Evolutionary conservation across 2,329 filamentous ascomycete species (phyloP), one percentile per base, ranked within the genome.

Genomic region (Colletotrichum tamarilloi): DNA sequence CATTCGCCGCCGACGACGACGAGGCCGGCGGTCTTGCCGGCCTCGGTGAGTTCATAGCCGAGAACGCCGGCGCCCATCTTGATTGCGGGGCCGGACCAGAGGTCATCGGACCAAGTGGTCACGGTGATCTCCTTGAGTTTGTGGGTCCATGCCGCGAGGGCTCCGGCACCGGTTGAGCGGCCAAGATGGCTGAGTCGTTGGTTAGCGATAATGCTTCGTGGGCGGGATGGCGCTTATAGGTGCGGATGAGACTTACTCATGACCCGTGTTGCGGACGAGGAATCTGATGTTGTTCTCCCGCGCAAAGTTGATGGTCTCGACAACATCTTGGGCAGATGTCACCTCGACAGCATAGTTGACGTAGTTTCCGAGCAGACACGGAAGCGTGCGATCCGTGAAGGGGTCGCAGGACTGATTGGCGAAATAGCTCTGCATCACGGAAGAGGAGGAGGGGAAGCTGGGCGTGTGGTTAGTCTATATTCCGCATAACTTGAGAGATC

Each of bases 11-110:
- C 84, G 2, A 90, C 82, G 7, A 88, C 81, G 14, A 83, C 78
- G 2, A 74, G 72, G 26, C 68, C 68, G 14, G 62, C 22, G 11
- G 57, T 52, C 49, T 74, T 72, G 58, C 57, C 32, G 42, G 62
- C 72, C 62, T 74, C 72, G 55, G 68, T 74, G 30, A 83, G 83
- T 52, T 91, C 87, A 28, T 78, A 82, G 0, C 83, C 88, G 55
- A 85, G 82, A 0, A 90, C 84, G 57, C 90, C 90, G 9, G 89
- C 86, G 2, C 86, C 88, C 42, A 91, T 76, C 35, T 84, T 88
- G 14, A 89, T 80, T 0, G 88, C 88, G 28, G 82, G 82, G 16
- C 89, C 89, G 1, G 72, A 79, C 78, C 91, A 92, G 53, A 81
- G 72, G 5, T 76, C 30, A 35, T 82, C 79, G 19, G 79, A 78